phyloP scores from a whole-genome alignment of 352 stramenopile species.

The Phytopythium helicoides region DNA sequence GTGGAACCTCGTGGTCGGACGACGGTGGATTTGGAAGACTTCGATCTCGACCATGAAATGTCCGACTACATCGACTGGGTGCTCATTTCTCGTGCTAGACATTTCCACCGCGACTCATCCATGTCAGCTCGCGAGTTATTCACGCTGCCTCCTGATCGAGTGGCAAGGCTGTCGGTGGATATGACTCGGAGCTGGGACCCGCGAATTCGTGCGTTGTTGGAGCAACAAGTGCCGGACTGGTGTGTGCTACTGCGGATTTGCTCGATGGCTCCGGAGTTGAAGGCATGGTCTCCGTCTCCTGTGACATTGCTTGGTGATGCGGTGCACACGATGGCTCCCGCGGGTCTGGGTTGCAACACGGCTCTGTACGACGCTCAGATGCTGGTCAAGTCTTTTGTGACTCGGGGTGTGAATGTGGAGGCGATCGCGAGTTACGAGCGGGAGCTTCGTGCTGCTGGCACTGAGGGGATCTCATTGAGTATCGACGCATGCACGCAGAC shows the following conservation, averaged over 20 bases:
- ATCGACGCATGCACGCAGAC: conserved; percentile 40
- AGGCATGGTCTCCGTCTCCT: conserved; percentile 31
- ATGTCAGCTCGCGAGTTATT: too few relatives aligned
- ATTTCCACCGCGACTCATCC: conserved; percentile 37
- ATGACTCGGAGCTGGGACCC: conserved; percentile 49
- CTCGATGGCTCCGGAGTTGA: conserved; percentile 42
- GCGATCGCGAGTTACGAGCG: conserved; percentile 52
- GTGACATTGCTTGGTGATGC: conserved; percentile 62
- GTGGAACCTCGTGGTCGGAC: conserved; percentile 36
- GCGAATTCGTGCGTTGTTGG: conserved; percentile 32
- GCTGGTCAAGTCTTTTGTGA: conserved; percentile 38
- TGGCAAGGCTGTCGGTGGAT: conserved; percentile 36
- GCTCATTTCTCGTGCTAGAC: conserved; percentile 38
- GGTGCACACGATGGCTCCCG: conserved; percentile 55
- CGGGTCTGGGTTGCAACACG: conserved; percentile 53
- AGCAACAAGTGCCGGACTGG: conserved; percentile 35
- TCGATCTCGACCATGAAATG: conserved; percentile 30
- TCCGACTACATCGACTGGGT: conserved; percentile 69
- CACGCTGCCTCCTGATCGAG: conserved; percentile 33
- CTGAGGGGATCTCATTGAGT: conserved; percentile 34
- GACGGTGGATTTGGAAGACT: conserved; percentile 5
- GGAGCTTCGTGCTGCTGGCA: conserved; percentile 42
- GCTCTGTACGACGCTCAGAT: conserved; percentile 49
- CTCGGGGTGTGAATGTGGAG: conserved; percentile 37
- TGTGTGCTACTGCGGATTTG: conserved; percentile 58